Conservation (phyloP, 768 basidiomycete genomes). For the Boletus pseudo-olivaceus region DNA sequence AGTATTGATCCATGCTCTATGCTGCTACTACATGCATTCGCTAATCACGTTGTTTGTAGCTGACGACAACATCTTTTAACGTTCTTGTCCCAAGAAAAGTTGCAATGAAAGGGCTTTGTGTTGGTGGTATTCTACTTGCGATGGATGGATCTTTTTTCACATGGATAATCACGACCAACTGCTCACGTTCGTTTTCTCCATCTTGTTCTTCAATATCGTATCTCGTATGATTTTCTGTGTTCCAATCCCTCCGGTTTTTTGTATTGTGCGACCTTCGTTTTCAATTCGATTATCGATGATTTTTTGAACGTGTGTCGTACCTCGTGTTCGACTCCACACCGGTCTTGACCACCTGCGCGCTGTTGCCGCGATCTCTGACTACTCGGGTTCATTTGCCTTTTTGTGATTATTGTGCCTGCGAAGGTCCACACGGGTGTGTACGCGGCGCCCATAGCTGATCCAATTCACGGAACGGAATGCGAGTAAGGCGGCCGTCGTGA, state of each 20-base stretch:
- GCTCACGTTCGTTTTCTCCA: slow-evolving; percentile 1
- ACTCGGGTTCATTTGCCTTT: background rate
- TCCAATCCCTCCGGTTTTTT: background rate
- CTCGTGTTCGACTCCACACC: background rate
- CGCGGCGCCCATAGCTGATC: background rate
- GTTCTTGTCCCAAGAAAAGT: background rate
- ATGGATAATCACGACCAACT: background rate
- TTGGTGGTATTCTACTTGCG: background rate
- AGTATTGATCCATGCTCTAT: background rate
- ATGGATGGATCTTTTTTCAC: background rate
- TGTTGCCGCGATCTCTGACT: background rate
- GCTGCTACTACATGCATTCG: accelerated
- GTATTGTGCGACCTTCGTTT: background rate
- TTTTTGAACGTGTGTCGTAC: background rate
- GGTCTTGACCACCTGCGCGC: background rate
- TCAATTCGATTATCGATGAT: too few relatives aligned
- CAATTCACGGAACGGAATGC: background rate
- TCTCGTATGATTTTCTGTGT: background rate
- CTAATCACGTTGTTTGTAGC: background rate
- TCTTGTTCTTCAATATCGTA: background rate
- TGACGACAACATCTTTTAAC: background rate
- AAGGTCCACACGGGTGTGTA: background rate
- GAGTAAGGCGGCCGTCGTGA: background rate
- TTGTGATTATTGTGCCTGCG: background rate
- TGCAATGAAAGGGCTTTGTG: background rate